A percentile compares a stretch with the other conserved stretches of the same genome.
phyloP scores from a whole-genome alignment of 208 protist genomes.

The Sergeia podlipaevii region DNA sequence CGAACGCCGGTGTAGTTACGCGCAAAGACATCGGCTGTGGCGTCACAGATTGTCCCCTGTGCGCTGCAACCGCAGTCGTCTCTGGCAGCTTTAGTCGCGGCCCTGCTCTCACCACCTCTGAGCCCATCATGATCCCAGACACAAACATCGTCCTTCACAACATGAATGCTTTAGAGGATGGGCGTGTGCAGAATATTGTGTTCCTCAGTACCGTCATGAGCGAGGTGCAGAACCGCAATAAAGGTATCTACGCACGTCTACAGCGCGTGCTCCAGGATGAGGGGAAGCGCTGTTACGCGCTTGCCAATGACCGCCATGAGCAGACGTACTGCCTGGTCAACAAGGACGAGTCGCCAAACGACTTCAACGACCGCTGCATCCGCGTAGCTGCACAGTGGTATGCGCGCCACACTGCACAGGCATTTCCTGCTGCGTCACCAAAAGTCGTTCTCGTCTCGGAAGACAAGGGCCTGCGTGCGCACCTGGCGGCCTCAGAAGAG shows the following conservation, averaged over 20 bases:
- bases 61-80: slow-evolving; percentile 23
- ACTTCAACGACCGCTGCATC: slow-evolving; percentile 90
- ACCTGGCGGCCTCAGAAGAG: slow-evolving; percentile 14
- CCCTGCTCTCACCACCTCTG: slow-evolving; percentile 20
- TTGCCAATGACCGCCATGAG: slow-evolving; percentile 90
- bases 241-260: slow-evolving; percentile 84
- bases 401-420: slow-evolving; percentile 45
- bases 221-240: slow-evolving; percentile 91
- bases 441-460: slow-evolving; percentile 68
- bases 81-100: slow-evolving; percentile 11
- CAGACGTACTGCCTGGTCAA: slow-evolving; percentile 77
- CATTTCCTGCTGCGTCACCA: slow-evolving; percentile 24
- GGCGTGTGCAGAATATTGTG: slow-evolving; percentile 77
- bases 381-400: slow-evolving; percentile 87
- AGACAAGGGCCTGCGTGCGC: slow-evolving; percentile 48
- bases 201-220: slow-evolving; percentile 85
- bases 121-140: slow-evolving; percentile 74
- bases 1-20: slow-evolving; percentile 29
- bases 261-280: slow-evolving; percentile 66
- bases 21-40: slow-evolving; percentile 85
- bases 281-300: slow-evolving; percentile 83
- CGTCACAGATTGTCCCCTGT: slow-evolving; percentile 48
- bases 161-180: slow-evolving; percentile 88
- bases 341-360: slow-evolving; percentile 73
- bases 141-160: slow-evolving; percentile 93